Conservation (phyloP, 768 basidiomycete species). For the Amanita brunnescens region DNA sequence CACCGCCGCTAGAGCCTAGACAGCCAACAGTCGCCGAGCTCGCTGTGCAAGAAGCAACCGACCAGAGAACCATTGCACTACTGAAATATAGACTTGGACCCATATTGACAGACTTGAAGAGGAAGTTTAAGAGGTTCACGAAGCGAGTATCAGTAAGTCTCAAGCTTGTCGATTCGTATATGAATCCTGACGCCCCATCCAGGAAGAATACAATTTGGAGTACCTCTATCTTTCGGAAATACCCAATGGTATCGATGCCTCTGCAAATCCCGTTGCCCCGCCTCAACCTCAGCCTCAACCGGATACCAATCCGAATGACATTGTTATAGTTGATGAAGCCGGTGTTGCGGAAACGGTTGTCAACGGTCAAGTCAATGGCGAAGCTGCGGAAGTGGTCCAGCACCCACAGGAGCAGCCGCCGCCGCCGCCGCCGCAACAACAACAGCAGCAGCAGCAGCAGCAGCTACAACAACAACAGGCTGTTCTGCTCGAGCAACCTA, state of each 20-base stretch:
- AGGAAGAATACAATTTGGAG: slow-evolving; percentile 74
- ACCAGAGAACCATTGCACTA: slow-evolving; percentile 67
- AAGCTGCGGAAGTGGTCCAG: slow-evolving; percentile 16
- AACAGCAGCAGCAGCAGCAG: slow-evolving; percentile 29
- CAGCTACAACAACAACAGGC: slow-evolving; percentile 6
- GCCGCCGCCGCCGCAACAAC: no score
- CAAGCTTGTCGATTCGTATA: neutral
- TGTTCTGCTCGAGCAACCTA: slow-evolving; percentile 20
- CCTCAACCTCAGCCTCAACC: neutral
- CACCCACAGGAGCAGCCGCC: slow-evolving; percentile 15
- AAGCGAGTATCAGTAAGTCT: slow-evolving; percentile 64
- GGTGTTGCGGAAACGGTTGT: slow-evolving; percentile 20
- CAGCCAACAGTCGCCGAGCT: slow-evolving; percentile 77
- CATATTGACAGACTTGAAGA: slow-evolving; percentile 80
- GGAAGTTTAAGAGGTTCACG: slow-evolving; percentile 86
- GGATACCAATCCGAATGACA: slow-evolving; percentile 24
- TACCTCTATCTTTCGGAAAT: slow-evolving; percentile 10
- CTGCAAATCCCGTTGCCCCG: slow-evolving; percentile 7
- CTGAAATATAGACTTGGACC: slow-evolving; percentile 89
- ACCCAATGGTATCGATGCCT: neutral
- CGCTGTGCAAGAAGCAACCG: slow-evolving; percentile 73
- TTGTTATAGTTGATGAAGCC: slow-evolving; percentile 33
- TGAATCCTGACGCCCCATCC: slow-evolving; percentile 10
- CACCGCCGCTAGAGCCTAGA: slow-evolving; percentile 83
- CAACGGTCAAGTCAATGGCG: slow-evolving; percentile 34